A percentile compares a stretch with the other conserved stretches of the same genome.
Evolutionary conservation across 2,329 filamentous ascomycete genomes (phyloP).

Genomic region (Myrmaecium sp.): DNA sequence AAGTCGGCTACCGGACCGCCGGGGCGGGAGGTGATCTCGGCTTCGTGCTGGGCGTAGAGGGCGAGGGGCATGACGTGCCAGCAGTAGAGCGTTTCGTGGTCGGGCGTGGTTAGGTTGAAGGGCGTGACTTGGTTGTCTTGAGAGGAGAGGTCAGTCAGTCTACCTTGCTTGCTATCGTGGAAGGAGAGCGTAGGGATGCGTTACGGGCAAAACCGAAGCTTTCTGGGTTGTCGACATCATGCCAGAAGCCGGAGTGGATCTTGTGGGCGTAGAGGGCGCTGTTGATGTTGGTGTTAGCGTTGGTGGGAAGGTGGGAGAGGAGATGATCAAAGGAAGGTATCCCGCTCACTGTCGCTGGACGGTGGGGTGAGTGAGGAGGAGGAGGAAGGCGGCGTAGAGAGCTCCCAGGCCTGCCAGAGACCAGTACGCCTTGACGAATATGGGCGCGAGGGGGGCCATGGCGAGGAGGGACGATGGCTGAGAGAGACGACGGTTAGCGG

Average conservation of each 20-base stretch:
- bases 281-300: constrained; percentile 2
- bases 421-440: constrained; percentile 21
- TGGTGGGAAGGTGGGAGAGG: neutral
- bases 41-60: constrained; percentile 57
- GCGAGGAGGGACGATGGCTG: no score
- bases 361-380: constrained; percentile 46
- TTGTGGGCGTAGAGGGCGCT: constrained; percentile 77
- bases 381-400: constrained; percentile 51
- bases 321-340: neutral
- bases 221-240: constrained; percentile 60
- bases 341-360: constrained; percentile 62
- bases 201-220: constrained; percentile 72
- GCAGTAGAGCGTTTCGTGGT: constrained; percentile 63
- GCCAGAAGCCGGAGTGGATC: constrained; percentile 53
- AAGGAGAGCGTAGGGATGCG: constrained; percentile 4
- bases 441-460: constrained; percentile 13
- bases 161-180: neutral
- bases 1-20: constrained; percentile 30
- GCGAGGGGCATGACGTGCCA: constrained; percentile 81
- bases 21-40: constrained; percentile 27
- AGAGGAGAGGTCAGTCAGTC: neutral
- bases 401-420: constrained; percentile 34
- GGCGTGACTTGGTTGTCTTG: constrained; percentile 76
- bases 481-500: no score
- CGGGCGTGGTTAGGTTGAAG: constrained; percentile 58